These are phyloP conservation scores for Curvularia lunata DNA, from an alignment of 2,329 filamentous ascomycete genomes.

Conservation along the genomic window DNA sequence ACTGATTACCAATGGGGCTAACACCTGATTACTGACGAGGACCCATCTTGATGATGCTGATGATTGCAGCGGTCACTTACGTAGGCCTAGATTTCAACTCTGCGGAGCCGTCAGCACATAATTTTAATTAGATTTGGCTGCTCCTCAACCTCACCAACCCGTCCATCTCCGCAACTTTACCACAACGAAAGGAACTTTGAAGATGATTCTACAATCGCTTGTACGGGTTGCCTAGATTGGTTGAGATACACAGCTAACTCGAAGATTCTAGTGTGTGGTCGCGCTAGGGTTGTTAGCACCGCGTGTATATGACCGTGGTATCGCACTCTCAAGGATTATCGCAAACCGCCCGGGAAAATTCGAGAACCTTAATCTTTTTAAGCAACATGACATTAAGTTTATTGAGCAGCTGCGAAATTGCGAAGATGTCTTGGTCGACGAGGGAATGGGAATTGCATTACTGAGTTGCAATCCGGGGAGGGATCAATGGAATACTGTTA, in stretches of 20 bases:
- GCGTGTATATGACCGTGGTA: slow-evolving; percentile 39
- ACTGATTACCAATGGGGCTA: background rate
- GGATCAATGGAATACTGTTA: slow-evolving; percentile 56
- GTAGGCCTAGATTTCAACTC: background rate
- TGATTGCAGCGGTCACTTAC: background rate
- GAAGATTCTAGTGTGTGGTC: slow-evolving; percentile 16
- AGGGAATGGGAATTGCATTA: slow-evolving; percentile 47
- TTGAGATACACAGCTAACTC: background rate
- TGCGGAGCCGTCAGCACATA: background rate
- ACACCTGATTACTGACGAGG: background rate
- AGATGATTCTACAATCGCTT: slow-evolving; percentile 9
- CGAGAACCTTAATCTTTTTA: slow-evolving; percentile 31
- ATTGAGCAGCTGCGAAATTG: slow-evolving; percentile 50
- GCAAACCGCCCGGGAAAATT: slow-evolving; percentile 32
- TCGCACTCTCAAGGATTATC: slow-evolving; percentile 23
- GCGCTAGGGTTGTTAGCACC: slow-evolving; percentile 26
- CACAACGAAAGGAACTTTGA: background rate
- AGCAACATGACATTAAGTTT: slow-evolving; percentile 43
- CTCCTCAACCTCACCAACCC: background rate
- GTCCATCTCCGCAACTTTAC: background rate
- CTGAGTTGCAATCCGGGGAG: slow-evolving; percentile 53
- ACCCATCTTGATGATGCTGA: background rate
- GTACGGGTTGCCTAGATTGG: background rate
- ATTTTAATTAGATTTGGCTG: background rate
- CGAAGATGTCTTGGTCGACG: slow-evolving; percentile 52